phyloP scores from a whole-genome alignment of 2,329 filamentous ascomycete genomes.

The Colletotrichum cuscutae region DNA sequence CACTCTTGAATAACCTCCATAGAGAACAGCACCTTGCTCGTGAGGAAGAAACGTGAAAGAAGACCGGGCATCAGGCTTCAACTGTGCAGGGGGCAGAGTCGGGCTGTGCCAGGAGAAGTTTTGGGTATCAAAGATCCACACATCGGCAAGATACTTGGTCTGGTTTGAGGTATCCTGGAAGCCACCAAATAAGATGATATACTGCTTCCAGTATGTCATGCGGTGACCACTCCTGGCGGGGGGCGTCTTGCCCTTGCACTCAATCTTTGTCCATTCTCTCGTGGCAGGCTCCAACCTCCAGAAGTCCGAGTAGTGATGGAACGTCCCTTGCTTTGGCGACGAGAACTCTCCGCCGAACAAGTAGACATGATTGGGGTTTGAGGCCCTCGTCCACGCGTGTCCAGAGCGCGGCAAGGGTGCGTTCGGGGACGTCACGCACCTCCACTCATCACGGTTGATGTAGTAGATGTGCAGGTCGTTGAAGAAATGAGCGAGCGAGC shows the following conservation, averaged over 20 bases:
- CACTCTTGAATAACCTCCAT: slow-evolving; percentile 92
- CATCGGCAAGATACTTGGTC: slow-evolving; percentile 91
- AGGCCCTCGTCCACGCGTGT: slow-evolving; percentile 93
- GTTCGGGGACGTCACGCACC: slow-evolving; percentile 89
- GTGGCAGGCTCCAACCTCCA: slow-evolving; percentile 88
- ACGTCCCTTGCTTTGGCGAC: slow-evolving; percentile 95
- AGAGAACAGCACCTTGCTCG: slow-evolving; percentile 88
- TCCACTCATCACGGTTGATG: slow-evolving; percentile 90
- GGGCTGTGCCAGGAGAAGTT: slow-evolving; percentile 88
- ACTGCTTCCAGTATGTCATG: slow-evolving; percentile 98
- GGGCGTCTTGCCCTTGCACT: slow-evolving; percentile 80
- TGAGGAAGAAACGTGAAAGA: slow-evolving; percentile 94
- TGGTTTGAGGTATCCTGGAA: slow-evolving; percentile 97
- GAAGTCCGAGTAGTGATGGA: slow-evolving; percentile 99
- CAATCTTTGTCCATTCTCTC: slow-evolving; percentile 91
- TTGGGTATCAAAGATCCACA: slow-evolving; percentile 95
- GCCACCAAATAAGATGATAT: slow-evolving; percentile 93
- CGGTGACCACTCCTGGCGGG: slow-evolving; percentile 90
- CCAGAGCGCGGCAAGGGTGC: slow-evolving; percentile 89
- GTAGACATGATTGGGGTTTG: slow-evolving; percentile 86
- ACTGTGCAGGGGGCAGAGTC: slow-evolving; percentile 77
- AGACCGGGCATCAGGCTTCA: slow-evolving; percentile 90
- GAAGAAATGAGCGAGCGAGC: slow-evolving; percentile 80
- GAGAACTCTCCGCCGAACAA: slow-evolving; percentile 97
- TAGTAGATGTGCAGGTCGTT: slow-evolving; percentile 77